These are phyloP conservation scores for Plenodomus biglobosus DNA, from an alignment of 2,329 filamentous ascomycete genomes.

Conservation along the genomic window DNA sequence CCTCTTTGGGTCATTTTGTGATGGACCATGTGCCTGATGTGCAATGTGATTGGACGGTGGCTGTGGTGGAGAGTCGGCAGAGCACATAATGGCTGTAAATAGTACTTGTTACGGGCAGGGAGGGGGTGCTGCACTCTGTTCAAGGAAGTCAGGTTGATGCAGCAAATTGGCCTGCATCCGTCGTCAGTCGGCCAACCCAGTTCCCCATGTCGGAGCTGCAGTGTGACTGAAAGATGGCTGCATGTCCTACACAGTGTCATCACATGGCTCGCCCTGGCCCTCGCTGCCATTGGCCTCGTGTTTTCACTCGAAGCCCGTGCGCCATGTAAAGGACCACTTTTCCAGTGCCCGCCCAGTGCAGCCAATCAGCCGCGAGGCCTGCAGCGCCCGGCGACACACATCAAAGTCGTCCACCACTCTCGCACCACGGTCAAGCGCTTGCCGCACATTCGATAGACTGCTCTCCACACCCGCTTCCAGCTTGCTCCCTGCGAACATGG, in stretches of 20 bases:
- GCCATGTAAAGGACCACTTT: slow-evolving; percentile 16
- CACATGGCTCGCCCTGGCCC: slow-evolving; percentile 26
- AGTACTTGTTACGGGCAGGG: slow-evolving; percentile 30
- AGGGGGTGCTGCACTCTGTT: slow-evolving; percentile 16
- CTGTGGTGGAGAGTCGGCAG: slow-evolving; percentile 11
- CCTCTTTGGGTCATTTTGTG: slow-evolving; percentile 36
- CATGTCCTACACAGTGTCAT: slow-evolving; percentile 26
- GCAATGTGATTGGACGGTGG: slow-evolving; percentile 20
- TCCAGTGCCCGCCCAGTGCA: slow-evolving; percentile 23
- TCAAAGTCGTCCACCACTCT: slow-evolving; percentile 36
- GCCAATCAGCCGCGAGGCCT: slow-evolving; percentile 25
- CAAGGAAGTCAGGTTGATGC: slow-evolving; percentile 11
- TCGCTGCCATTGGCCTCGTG: slow-evolving; percentile 28
- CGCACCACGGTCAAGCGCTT: slow-evolving; percentile 39
- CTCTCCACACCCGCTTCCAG: slow-evolving; percentile 31
- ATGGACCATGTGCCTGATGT: slow-evolving; percentile 14
- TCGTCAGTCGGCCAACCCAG: slow-evolving; percentile 15
- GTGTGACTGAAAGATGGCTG: slow-evolving; percentile 36
- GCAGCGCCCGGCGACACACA: slow-evolving; percentile 31
- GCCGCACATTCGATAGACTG: slow-evolving; percentile 40
- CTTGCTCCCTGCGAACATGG: slow-evolving; percentile 34
- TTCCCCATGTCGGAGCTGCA: slow-evolving; percentile 25
- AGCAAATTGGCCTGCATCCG: slow-evolving; percentile 21
- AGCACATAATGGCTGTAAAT: slow-evolving; percentile 37
- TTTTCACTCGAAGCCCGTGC: slow-evolving; percentile 34